A percentile compares a stretch with the other conserved stretches of the same genome.
These are phyloP conservation scores for Alternaria postmessia DNA, from an alignment of 2,329 filamentous ascomycete species.

Conservation along the genomic window DNA sequence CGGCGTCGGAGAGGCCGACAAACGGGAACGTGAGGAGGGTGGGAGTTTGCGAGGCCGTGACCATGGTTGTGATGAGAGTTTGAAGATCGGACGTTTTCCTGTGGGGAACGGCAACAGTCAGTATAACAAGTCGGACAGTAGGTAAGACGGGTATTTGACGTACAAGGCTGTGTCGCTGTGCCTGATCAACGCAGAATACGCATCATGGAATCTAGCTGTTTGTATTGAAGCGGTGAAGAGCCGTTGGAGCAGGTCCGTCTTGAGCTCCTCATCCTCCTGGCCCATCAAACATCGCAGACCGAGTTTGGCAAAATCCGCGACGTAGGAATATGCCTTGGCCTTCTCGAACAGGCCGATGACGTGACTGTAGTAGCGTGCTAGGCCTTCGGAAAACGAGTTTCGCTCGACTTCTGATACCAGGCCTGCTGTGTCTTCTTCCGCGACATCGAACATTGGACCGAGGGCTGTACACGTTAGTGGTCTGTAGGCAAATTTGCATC, in stretches of 20 bases:
- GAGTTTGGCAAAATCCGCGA: constrained; percentile 82
- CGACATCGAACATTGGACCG: constrained; percentile 45
- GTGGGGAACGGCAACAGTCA: constrained; percentile 15
- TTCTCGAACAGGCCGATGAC: constrained; percentile 83
- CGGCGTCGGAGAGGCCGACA: constrained; percentile 75
- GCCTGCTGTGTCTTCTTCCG: constrained; percentile 53
- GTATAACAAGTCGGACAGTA: neutral
- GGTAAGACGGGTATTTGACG: constrained; percentile 19
- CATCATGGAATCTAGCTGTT: constrained; percentile 80
- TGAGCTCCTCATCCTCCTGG: constrained; percentile 43
- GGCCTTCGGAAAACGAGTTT: constrained; percentile 71
- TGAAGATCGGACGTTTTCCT: constrained; percentile 73
- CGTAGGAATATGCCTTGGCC: constrained; percentile 77
- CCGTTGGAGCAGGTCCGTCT: constrained; percentile 71
- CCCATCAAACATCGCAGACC: constrained; percentile 60
- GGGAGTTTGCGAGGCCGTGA: constrained; percentile 44
- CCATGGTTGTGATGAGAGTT: constrained; percentile 63
- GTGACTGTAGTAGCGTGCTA: constrained; percentile 86
- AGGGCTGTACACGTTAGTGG: constrained; percentile 39
- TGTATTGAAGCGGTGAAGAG: constrained; percentile 84
- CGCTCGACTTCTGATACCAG: constrained; percentile 81
- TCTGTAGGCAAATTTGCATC: neutral
- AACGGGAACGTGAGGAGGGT: constrained; percentile 77
- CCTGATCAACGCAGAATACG: constrained; percentile 78
- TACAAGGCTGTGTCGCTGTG: constrained; percentile 74